Evolutionary conservation across 805 yeast genomes (phyloP).

Genomic region (Myxozyma neotropica): DNA sequence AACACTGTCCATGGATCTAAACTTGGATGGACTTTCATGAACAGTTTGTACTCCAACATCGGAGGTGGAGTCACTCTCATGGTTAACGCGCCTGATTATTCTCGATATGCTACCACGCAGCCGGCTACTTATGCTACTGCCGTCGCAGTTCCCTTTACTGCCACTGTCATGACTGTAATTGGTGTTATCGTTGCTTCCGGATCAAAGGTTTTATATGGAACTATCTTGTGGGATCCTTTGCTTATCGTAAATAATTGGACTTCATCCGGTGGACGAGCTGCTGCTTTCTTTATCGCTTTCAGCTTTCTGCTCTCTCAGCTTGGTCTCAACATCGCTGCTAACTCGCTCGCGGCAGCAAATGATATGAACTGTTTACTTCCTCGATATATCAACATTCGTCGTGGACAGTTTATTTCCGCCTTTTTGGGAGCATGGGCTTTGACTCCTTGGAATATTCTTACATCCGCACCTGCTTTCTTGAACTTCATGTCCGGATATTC

Average conservation of each 20-base stretch:
- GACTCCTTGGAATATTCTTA: constrained; percentile 49
- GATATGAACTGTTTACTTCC: constrained; percentile 55
- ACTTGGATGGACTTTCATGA: constrained; percentile 49
- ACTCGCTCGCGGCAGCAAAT: constrained; percentile 54
- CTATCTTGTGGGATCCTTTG: constrained; percentile 53
- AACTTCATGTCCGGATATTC: constrained; percentile 45
- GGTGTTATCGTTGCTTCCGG: constrained; percentile 53
- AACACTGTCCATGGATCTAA: constrained; percentile 40
- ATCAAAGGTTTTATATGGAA: constrained; percentile 46
- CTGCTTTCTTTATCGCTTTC: constrained; percentile 49
- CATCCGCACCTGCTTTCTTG: constrained; percentile 45
- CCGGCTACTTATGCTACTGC: constrained; percentile 46
- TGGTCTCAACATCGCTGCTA: constrained; percentile 47
- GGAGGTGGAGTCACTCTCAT: constrained; percentile 48
- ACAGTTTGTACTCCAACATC: constrained; percentile 47
- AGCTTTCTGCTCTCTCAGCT: constrained; percentile 45
- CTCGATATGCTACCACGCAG: constrained; percentile 46
- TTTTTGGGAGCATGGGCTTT: constrained; percentile 44
- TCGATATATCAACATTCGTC: constrained; percentile 47
- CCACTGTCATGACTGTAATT: constrained; percentile 51
- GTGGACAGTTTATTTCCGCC: constrained; percentile 46
- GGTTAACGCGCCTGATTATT: constrained; percentile 49
- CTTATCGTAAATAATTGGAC: constrained; percentile 48
- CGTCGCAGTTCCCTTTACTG: constrained; percentile 45
- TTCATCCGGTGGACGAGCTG: constrained; percentile 49